These are phyloP conservation scores for Peniophora sp. DNA, from an alignment of 1,284 basidiomycete species.

Conservation along the genomic window DNA sequence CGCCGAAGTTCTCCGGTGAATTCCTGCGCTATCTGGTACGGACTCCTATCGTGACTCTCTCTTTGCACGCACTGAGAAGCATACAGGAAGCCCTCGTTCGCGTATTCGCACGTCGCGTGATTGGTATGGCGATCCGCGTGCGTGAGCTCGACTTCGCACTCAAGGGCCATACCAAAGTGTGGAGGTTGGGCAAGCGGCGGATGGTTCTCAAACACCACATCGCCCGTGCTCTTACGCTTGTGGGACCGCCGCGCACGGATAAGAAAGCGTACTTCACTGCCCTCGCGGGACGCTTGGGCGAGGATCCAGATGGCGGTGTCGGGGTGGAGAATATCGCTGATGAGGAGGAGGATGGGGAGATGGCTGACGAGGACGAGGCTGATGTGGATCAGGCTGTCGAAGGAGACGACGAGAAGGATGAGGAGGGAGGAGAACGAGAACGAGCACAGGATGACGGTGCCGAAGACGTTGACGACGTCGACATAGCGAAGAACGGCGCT, in stretches of 20 bases:
- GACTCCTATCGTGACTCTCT: background rate
- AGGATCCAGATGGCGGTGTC: conserved; percentile 13
- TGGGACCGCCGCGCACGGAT: conserved; percentile 3
- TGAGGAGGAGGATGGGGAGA: background rate
- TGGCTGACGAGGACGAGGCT: background rate
- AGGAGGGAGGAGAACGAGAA: background rate
- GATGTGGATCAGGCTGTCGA: too few species aligned
- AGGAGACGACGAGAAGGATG: background rate
- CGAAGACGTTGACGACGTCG: too few species aligned
- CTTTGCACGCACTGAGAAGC: too few species aligned
- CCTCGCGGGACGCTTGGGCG: background rate
- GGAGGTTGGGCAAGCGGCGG: conserved; percentile 29
- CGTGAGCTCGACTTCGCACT: conserved; percentile 48
- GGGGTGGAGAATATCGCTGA: background rate
- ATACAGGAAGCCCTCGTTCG: background rate
- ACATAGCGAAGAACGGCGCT: too few species aligned
- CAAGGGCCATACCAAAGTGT: conserved; percentile 51
- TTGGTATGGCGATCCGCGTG: conserved; percentile 29
- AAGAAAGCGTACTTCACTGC: conserved; percentile 1
- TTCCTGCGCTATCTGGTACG: background rate
- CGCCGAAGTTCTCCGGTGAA: too few species aligned
- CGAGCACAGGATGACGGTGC: background rate
- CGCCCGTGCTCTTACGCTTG: conserved; percentile 6
- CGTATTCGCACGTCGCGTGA: background rate
- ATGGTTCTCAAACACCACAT: conserved; percentile 10